A percentile compares a stretch with the other conserved stretches of the same genome.
These are phyloP conservation scores for Colletotrichum lindemuthianum DNA, from an alignment of 2,329 filamentous ascomycete species.

Conservation along the genomic window DNA sequence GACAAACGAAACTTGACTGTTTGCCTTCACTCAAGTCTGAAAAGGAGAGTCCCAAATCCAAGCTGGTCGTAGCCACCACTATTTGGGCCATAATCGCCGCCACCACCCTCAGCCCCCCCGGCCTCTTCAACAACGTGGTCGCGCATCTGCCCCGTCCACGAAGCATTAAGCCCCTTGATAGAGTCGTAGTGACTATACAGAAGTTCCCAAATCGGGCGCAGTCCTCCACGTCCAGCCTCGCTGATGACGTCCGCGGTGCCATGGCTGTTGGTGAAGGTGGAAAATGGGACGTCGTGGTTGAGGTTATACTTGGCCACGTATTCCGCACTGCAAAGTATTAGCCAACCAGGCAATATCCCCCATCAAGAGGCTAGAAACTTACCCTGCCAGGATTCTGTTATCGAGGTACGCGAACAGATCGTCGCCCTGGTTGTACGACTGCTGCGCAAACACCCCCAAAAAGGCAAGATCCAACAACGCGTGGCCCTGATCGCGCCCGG, in stretches of 20 bases:
- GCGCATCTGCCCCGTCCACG: conserved; percentile 50
- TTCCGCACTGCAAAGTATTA: conserved; percentile 42
- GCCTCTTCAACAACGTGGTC: conserved; percentile 47
- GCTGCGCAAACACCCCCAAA: conserved; percentile 52
- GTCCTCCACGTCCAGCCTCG: conserved; percentile 42
- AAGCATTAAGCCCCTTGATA: conserved; percentile 49
- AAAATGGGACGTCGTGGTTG: conserved; percentile 54
- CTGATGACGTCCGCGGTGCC: conserved; percentile 48
- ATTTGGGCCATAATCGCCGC: conserved; percentile 52
- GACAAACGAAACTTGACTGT: not conserved
- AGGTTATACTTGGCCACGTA: conserved; percentile 54
- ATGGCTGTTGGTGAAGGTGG: conserved; percentile 49
- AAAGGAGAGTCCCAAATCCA: conserved; percentile 45
- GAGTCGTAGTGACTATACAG: conserved; percentile 51
- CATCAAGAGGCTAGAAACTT: conserved; percentile 7
- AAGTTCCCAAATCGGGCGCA: conserved; percentile 51
- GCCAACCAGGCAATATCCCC: not conserved
- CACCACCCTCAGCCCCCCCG: conserved; percentile 54
- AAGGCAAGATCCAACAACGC: conserved; percentile 51
- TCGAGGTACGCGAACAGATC: conserved; percentile 49
- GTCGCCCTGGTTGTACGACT: conserved; percentile 53
- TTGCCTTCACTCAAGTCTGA: conserved; percentile 14
- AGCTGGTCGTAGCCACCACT: conserved; percentile 54
- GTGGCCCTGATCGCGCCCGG: conserved; percentile 58
- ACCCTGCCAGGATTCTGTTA: conserved; percentile 50